phyloP scores from a whole-genome alignment of 1,139 yeast genomes.

The Geotrichum bryndzae region DNA sequence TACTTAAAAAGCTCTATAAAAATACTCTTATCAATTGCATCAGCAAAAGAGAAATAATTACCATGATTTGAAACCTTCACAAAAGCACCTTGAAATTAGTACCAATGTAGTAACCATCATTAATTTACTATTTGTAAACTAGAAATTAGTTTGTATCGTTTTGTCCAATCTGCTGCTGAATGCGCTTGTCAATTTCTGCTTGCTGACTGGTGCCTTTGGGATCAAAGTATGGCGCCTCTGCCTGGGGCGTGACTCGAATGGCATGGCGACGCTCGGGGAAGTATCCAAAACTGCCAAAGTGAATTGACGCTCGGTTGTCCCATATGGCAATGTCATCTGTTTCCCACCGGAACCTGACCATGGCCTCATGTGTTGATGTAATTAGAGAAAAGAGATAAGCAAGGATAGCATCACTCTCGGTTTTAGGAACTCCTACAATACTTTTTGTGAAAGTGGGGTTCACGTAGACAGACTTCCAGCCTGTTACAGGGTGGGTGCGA shows the following conservation, averaged over 20 bases:
- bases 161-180: background rate
- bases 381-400: slow-evolving; percentile 40
- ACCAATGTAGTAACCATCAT: too few species aligned
- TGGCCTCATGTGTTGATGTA: slow-evolving; percentile 39
- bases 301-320: slow-evolving; percentile 35
- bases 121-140: too few species aligned
- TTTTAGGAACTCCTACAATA: slow-evolving; percentile 37
- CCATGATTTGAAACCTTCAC: too few species aligned
- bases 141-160: background rate
- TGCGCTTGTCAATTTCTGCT: slow-evolving; percentile 31
- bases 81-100: too few species aligned
- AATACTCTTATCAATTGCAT: too few species aligned
- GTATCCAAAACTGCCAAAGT: slow-evolving; percentile 25
- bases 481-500: slow-evolving; percentile 46
- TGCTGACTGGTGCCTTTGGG: slow-evolving; percentile 49
- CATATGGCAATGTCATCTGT: slow-evolving; percentile 49
- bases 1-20: too few species aligned
- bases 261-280: slow-evolving; percentile 44
- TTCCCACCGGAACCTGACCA: slow-evolving; percentile 49
- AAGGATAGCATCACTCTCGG: slow-evolving; percentile 37
- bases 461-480: slow-evolving; percentile 43
- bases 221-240: slow-evolving; percentile 51
- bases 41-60: too few species aligned
- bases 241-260: slow-evolving; percentile 53
- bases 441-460: slow-evolving; percentile 39